Evolutionary conservation across 495 filamentous ascomycete genomes (phyloP).

Genomic region (Hamigera avellanea): DNA sequence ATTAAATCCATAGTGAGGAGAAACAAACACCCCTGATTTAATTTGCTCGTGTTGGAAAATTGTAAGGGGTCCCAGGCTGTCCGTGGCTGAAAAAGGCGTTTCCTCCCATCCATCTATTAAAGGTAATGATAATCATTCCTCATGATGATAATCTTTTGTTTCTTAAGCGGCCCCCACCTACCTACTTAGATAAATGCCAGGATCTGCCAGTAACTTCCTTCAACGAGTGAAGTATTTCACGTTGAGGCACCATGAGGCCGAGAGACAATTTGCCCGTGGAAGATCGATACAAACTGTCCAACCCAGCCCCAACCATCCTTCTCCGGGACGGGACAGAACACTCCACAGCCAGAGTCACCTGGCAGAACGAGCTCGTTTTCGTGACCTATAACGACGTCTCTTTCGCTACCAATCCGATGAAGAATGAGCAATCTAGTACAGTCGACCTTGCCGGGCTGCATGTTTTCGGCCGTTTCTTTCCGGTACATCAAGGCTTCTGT

Average conservation of each 20-base stretch:
- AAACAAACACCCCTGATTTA: background rate
- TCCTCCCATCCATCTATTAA: too few relatives aligned
- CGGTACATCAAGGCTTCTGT: background rate
- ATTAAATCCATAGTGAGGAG: too few relatives aligned
- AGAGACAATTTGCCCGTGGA: background rate
- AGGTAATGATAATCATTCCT: too few relatives aligned
- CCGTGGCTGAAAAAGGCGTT: too few relatives aligned
- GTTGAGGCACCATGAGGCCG: conserved; percentile 3
- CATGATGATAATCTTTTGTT: background rate
- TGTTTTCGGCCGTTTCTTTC: background rate
- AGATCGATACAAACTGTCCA: conserved; percentile 3
- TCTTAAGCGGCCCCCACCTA: background rate
- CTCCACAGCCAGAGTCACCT: conserved; percentile 5
- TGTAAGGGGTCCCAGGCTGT: too few relatives aligned
- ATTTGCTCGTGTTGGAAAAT: background rate
- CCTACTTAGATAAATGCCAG: background rate
- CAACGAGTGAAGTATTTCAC: conserved; percentile 2
- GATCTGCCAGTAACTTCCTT: conserved; percentile 2
- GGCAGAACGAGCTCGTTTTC: background rate
- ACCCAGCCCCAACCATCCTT: conserved; percentile 3
- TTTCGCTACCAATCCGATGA: too few relatives aligned
- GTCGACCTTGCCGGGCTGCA: too few relatives aligned
- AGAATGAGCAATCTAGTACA: conserved; percentile 1
- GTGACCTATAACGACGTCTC: too few relatives aligned
- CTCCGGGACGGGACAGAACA: conserved; percentile 2